Evolutionary conservation across 139 green algal genomes (phyloP).

Genomic region (Picochlorum sp.): DNA sequence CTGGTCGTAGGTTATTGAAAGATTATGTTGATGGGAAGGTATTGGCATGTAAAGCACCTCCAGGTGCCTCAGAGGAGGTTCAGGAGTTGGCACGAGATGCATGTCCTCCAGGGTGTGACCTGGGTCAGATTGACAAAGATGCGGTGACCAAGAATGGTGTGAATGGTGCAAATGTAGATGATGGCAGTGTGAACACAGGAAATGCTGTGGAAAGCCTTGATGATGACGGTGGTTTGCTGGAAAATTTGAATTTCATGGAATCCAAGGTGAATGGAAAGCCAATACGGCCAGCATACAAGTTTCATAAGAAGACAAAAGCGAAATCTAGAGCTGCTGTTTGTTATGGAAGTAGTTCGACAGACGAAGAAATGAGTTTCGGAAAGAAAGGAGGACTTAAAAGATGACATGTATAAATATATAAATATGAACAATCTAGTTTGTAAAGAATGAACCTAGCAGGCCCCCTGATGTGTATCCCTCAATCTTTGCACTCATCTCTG

Average conservation of each 20-base stretch:
- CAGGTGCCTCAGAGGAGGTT: conserved; percentile 19
- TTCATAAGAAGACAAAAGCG: conserved; percentile 63
- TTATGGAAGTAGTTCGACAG: background rate
- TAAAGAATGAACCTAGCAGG: conserved; percentile 5
- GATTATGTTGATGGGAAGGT: conserved; percentile 89
- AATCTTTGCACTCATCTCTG: conserved; percentile 10
- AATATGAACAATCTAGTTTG: background rate
- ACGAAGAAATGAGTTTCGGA: background rate
- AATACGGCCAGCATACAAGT: conserved; percentile 57
- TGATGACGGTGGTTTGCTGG: background rate
- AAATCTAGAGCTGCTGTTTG: too few species aligned
- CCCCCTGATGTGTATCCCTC: conserved; percentile 1
- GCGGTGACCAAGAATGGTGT: background rate
- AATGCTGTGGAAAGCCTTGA: background rate
- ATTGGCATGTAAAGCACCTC: conserved; percentile 70
- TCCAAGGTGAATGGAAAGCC: conserved; percentile 15
- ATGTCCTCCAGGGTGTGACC: background rate
- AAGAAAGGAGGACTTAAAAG: conserved; percentile 6
- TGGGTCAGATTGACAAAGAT: background rate
- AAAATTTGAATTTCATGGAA: conserved; percentile 11
- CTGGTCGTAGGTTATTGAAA: conserved; percentile 71
- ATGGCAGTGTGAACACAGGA: background rate
- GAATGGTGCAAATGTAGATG: background rate
- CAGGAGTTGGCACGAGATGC: background rate
- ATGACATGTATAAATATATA: background rate